Base-by-base conservation (phyloP, 2,329 filamentous ascomycete species). In the Claviceps monticola region DNA sequence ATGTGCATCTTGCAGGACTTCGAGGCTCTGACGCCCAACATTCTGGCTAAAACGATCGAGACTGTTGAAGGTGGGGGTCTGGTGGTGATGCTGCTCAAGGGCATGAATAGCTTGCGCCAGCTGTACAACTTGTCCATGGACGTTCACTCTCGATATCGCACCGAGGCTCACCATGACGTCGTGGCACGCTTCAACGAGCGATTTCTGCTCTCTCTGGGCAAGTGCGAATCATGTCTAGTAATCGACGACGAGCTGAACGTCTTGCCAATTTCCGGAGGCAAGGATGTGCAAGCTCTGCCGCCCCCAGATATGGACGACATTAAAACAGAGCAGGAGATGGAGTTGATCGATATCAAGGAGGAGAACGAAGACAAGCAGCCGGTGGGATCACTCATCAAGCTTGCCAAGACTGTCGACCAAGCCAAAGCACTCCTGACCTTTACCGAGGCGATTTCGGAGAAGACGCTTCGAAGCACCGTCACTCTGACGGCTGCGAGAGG, bases 1-100 rank as follows among this genome's bases (percentile, higher is more conserved):
- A 96, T 96, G 88, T 96, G 89, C 67, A 95, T 98, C 57, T 72
- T 98, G 59, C 93, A 98, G 68, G 93, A 98, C 65, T 98, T 98
- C 62, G 93, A 98, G 69, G 93, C 90, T 42, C 80, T 98, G 59
- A 98, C 93, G 9, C 93, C 93, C n/a, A 98, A 98, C 64, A 77
- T 96, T 57, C 79, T 98, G 36, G 93, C 93, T 21, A 81, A 91
- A 56, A 96, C 90, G 1, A 88, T 98, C 59, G 94, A 98, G 71
- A 98, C 94, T 0, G 94, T 98, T 4, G 91, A 98, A 68, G 93
- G 94, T 58, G 93, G 93, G 57, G 93, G 93, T 23, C 67, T 98
- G 60, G 91, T 97, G 1, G 75, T 98, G 45, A 71, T 98, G 57
- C 74, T 98, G 56, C 72, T 98, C 54, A 97, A 97, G 75, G 88